Base-by-base conservation (phyloP, 2,329 filamentous ascomycete genomes). In the Apiospora malaysiana region DNA sequence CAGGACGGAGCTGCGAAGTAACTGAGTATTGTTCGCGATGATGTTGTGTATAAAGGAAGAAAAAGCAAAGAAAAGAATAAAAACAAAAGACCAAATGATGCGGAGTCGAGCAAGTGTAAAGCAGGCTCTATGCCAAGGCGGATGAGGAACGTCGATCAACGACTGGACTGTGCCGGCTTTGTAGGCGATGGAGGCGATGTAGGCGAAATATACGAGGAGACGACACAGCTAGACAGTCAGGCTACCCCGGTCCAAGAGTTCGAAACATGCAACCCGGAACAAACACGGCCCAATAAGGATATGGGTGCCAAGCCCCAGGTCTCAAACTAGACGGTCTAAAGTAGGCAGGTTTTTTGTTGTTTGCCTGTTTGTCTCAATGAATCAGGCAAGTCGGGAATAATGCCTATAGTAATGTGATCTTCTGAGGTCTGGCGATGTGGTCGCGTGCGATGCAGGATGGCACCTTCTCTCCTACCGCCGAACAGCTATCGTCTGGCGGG, bases 241-340 rank as follows among this genome's bases (percentile, higher is more conserved):
- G 56, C 56, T 40, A 37, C 56, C 56, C 56, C 21, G 56, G 56
- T 40, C 56, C 56, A 63, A 63, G 56, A 63, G 56, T 63, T 63
- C 56, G 56, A 63, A 63, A 63, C 56, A 63, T 40, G 56, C 56
- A 63, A 63, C 32, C 32, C 32, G 27, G 16, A 32, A 14, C 3
- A 23, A 4, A 63, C n/a, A 37, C 56, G 56, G 32, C 18, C 56
- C 56, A 63, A 63, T 63, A 7, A 40, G 56, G 40, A 40, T 23
- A 63, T n/a, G 16, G 56, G 40, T n/a, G 56, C 56, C 56, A 63
- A 63, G 56, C 27, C 32, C 40, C 56, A 14, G 18, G 27, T 63
- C 32, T 63, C 32, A 40, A 40, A 40, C 56, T 32, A 40, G 56
- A 63, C 32, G 56, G 56, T 59, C 37, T 59, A 59, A 59, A 59